phyloP scores from a whole-genome alignment of 2,329 filamentous ascomycete species.

The Colletotrichum sp. region DNA sequence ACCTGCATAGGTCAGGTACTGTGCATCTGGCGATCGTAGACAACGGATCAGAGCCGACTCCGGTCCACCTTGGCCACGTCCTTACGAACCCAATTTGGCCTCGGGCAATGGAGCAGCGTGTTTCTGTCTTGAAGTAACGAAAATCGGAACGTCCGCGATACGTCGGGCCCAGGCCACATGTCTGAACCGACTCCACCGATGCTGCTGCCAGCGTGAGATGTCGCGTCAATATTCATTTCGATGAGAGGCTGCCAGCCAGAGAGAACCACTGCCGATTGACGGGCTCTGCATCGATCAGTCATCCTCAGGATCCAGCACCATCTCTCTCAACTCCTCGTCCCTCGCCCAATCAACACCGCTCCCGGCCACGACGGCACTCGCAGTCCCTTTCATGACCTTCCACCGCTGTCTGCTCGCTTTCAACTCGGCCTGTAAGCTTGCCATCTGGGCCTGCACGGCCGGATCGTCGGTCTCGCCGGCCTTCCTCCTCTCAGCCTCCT shows the following conservation, averaged over 20 bases:
- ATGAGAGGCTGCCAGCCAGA: background rate
- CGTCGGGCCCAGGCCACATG: background rate
- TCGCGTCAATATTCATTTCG: background rate
- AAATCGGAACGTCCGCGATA: background rate
- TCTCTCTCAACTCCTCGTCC: slow-evolving; percentile 68
- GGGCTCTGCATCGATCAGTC: background rate
- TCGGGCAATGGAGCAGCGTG: too few species aligned
- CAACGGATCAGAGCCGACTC: background rate
- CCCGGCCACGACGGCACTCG: slow-evolving; percentile 79
- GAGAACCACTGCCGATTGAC: background rate
- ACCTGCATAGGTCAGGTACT: background rate
- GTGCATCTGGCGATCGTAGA: background rate
- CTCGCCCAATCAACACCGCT: slow-evolving; percentile 84
- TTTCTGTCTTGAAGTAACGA: background rate
- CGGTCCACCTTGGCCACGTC: background rate
- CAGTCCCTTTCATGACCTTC: slow-evolving; percentile 78
- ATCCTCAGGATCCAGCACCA: slow-evolving; percentile 73
- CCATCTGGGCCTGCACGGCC: slow-evolving; percentile 59
- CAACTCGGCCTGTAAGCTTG: slow-evolving; percentile 62
- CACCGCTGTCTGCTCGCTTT: slow-evolving; percentile 69
- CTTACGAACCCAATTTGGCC: background rate
- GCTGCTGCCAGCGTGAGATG: background rate
- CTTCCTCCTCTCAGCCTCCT: slow-evolving; percentile 57
- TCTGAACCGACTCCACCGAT: background rate
- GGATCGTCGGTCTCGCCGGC: slow-evolving; percentile 59